phyloP scores from a whole-genome alignment of 129 eudicot genomes.

The Sambucus nigra region DNA sequence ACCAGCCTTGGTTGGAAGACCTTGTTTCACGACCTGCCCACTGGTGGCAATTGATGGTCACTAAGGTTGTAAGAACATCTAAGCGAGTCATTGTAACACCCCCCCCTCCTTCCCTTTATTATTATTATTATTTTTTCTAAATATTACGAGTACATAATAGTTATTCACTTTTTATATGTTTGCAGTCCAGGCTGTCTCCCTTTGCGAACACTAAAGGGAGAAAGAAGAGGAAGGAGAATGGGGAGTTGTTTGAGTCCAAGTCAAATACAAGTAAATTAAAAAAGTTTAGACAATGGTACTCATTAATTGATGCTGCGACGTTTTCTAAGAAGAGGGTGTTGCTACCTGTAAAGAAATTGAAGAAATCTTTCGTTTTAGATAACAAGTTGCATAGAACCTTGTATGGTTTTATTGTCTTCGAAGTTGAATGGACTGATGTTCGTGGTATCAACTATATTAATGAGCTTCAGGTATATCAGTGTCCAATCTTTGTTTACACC shows the following conservation, averaged over 20 bases:
- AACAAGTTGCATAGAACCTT: slow-evolving; percentile 69
- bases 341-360: slow-evolving; percentile 66
- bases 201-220: slow-evolving; percentile 66
- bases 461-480: slow-evolving; percentile 94
- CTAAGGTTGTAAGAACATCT: slow-evolving; percentile 44
- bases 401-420: slow-evolving; percentile 81
- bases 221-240: slow-evolving; percentile 42
- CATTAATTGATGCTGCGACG: slow-evolving; percentile 47
- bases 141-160: neutral
- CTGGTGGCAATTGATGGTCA: slow-evolving; percentile 95
- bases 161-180: slow-evolving; percentile 6
- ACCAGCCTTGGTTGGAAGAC: slow-evolving; percentile 80
- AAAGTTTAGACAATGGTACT: slow-evolving; percentile 48
- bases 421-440: slow-evolving; percentile 77
- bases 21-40: slow-evolving; percentile 90
- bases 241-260: slow-evolving; percentile 29
- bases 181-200: slow-evolving; percentile 90
- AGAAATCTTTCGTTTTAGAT: slow-evolving; percentile 56
- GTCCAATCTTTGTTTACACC: too few relatives aligned
- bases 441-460: slow-evolving; percentile 84
- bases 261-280: slow-evolving; percentile 25
- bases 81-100: neutral
- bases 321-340: slow-evolving; percentile 58
- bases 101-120: neutral
- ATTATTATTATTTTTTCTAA: neutral